Evolutionary conservation across 352 stramenopile species (phyloP).

Genomic region (Thalassiosira livingstoniorum): DNA sequence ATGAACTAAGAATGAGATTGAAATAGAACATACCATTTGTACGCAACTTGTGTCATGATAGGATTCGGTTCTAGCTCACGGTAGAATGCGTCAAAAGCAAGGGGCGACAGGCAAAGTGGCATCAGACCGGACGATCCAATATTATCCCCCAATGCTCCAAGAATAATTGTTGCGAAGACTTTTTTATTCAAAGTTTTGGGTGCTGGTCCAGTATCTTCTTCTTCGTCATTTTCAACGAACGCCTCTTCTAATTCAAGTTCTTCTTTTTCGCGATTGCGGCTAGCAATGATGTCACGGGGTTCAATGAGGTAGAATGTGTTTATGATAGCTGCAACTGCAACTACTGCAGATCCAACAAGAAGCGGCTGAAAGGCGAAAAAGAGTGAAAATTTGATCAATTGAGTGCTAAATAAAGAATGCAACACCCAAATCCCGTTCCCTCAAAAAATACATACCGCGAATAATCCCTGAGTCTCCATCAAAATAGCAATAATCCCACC

Average conservation of each 20-base stretch:
- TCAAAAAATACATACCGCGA: background rate
- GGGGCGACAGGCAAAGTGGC: constrained; percentile 44
- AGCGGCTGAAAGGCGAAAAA: constrained; percentile 48
- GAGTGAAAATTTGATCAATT: background rate
- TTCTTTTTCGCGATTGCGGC: no score
- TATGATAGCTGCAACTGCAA: constrained; percentile 27
- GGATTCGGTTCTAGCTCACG: constrained; percentile 26
- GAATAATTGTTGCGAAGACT: constrained; percentile 39
- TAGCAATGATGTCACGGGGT: background rate
- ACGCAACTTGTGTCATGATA: constrained; percentile 36
- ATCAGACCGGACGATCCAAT: constrained; percentile 45
- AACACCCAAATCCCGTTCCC: no score
- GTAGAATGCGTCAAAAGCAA: constrained; percentile 43
- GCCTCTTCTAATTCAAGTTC: background rate
- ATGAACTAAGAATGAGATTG: no score
- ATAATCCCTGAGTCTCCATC: constrained; percentile 3
- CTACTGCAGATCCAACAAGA: constrained; percentile 20
- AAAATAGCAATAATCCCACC: constrained; percentile 49
- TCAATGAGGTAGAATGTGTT: constrained; percentile 41
- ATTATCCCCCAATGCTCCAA: constrained; percentile 38
- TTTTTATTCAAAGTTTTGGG: constrained; percentile 41
- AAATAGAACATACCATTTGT: constrained; percentile 19
- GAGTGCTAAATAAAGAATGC: no score
- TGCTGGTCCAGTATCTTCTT: constrained; percentile 20
- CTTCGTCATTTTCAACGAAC: constrained; percentile 16